Evolutionary conservation across 176 grass and related monocot species (phyloP).

Genomic region (Chrysopogon serrulatus): DNA sequence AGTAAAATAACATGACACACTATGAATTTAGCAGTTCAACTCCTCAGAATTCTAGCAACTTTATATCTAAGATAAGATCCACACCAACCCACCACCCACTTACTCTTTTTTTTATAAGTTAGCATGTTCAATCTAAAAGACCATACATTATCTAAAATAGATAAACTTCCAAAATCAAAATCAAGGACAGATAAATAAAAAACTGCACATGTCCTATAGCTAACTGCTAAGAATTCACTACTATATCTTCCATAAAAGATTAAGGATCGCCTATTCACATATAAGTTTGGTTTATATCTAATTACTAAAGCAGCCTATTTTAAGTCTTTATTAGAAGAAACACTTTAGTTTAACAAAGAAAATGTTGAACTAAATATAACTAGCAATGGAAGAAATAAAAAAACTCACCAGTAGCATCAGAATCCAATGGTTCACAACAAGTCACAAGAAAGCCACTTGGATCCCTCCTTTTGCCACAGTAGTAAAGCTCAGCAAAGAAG

Average conservation of each 20-base stretch:
- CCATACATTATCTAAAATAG: neutral
- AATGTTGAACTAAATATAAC: neutral
- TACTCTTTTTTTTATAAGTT: neutral
- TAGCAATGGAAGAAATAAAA: neutral
- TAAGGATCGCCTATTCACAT: neutral
- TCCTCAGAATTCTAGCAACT: neutral
- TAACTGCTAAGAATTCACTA: neutral
- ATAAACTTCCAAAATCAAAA: neutral
- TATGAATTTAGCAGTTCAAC: neutral
- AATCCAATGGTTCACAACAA: constrained; percentile 15
- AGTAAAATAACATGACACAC: neutral
- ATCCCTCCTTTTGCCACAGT: neutral
- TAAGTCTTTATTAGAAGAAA: neutral
- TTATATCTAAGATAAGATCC: neutral
- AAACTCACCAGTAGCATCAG: neutral
- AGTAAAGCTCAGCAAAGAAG: constrained; percentile 14
- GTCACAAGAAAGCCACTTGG: neutral
- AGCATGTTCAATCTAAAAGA: neutral
- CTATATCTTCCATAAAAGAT: neutral
- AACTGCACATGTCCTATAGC: neutral
- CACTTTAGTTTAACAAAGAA: neutral
- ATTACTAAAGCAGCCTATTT: neutral
- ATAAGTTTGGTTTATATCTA: neutral
- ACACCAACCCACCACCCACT: neutral
- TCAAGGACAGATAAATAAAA: neutral